A percentile compares a stretch with the other conserved stretches of the same genome.
Conservation (phyloP, 805 yeast species). For the Wickerhamiella spandovensis region DNA sequence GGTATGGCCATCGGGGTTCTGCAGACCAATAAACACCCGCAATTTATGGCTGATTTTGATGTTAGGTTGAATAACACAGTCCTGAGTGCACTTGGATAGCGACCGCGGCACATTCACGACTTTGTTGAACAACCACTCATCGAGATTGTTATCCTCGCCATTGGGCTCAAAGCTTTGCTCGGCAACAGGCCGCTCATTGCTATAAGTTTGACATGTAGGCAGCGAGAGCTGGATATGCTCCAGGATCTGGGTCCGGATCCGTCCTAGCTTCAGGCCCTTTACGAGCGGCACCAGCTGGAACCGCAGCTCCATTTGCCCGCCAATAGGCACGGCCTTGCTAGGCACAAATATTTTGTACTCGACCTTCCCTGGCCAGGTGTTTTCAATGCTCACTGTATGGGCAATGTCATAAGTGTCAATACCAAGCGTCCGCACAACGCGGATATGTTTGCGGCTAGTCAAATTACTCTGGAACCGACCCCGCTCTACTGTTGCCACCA, state of each 20-base stretch:
- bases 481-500: conserved; percentile 72
- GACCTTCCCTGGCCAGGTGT: conserved; percentile 89
- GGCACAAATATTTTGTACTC: conserved; percentile 84
- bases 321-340: conserved; percentile 78
- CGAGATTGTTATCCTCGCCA: conserved; percentile 32
- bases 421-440: conserved; percentile 75
- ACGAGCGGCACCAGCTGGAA: conserved; percentile 63
- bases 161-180: conserved; percentile 34
- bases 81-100: conserved; percentile 70
- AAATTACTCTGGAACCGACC: conserved; percentile 62
- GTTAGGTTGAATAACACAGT: conserved; percentile 55
- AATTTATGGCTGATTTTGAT: conserved; percentile 81
- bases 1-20: conserved; percentile 84
- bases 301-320: conserved; percentile 59
- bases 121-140: conserved; percentile 63
- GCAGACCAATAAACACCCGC: conserved; percentile 62
- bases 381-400: conserved; percentile 87
- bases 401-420: conserved; percentile 78
- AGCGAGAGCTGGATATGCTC: conserved; percentile 45
- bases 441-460: conserved; percentile 52
- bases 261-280: conserved; percentile 70
- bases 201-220: conserved; percentile 47
- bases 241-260: conserved; percentile 50
- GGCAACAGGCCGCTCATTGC: conserved; percentile 49
- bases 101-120: conserved; percentile 55